Evolutionary conservation across 306 rosid genomes (phyloP).

Genomic region (Gastrolobium bilobum): DNA sequence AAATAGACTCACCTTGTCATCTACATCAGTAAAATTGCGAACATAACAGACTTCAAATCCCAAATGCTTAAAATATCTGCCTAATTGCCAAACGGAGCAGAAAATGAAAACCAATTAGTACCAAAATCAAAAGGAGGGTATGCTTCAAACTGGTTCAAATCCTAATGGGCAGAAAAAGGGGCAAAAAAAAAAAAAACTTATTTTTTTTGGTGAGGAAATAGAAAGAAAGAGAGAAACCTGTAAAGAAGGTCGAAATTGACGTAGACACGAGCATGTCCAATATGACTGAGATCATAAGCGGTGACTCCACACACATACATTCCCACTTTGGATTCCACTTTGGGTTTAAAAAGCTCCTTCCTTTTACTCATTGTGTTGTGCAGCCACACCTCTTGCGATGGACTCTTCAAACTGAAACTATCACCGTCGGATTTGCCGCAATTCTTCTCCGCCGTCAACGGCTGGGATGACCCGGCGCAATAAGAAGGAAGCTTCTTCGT

Average conservation of each 20-base stretch:
- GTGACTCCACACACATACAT: constrained; percentile 99
- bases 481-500: constrained; percentile 42
- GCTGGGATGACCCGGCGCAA: constrained; percentile 56
- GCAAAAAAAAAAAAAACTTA: background rate
- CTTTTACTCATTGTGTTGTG: constrained; percentile 84
- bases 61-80: constrained; percentile 96
- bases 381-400: constrained; percentile 72
- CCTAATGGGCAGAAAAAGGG: background rate
- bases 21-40: constrained; percentile 97
- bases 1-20: constrained; percentile 81
- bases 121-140: background rate
- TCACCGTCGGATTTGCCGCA: constrained; percentile 38
- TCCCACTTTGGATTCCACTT: constrained; percentile 80
- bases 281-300: constrained; percentile 95
- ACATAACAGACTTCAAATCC: constrained; percentile 84
- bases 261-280: constrained; percentile 97
- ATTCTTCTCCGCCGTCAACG: constrained; percentile 42
- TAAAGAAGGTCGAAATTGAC: constrained; percentile 91
- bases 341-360: constrained; percentile 75
- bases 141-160: background rate
- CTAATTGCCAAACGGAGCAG: constrained; percentile 59
- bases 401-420: background rate
- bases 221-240: constrained; percentile 63
- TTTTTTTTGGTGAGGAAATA: background rate
- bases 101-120: constrained; percentile 46